phyloP scores from a whole-genome alignment of 306 rosid species.

The Trifolium dubium region DNA sequence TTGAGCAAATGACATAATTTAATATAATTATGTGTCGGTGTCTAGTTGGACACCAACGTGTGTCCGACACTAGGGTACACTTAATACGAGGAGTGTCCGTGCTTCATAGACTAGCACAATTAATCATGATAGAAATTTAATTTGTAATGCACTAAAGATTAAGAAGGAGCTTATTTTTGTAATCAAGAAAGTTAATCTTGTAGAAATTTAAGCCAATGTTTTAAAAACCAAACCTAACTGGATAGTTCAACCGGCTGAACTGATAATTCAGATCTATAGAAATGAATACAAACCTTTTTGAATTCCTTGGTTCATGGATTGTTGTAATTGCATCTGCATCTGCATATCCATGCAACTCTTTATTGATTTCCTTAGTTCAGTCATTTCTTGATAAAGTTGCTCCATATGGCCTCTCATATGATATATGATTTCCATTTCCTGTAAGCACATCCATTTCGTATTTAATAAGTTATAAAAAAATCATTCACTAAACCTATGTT shows the following conservation, averaged over 20 bases:
- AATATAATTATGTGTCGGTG: too few relatives aligned
- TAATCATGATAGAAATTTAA: slow-evolving; percentile 7
- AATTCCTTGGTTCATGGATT: slow-evolving; percentile 58
- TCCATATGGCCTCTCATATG: slow-evolving; percentile 79
- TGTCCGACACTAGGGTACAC: too few relatives aligned
- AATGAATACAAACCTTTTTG: slow-evolving; percentile 57
- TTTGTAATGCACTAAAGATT: slow-evolving; percentile 2
- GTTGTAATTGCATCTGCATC: slow-evolving; percentile 58
- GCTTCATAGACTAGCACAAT: not conserved
- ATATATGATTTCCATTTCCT: slow-evolving; percentile 83
- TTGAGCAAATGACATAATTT: too few relatives aligned
- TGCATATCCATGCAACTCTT: slow-evolving; percentile 83
- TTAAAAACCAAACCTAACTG: not conserved
- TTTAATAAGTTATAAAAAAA: not conserved
- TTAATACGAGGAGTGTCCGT: too few relatives aligned
- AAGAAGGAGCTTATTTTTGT: slow-evolving; percentile 1
- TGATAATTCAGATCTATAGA: not conserved
- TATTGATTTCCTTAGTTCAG: slow-evolving; percentile 74
- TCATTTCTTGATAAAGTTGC: slow-evolving; percentile 73
- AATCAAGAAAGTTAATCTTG: not conserved
- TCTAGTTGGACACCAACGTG: too few relatives aligned
- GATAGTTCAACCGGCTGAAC: not conserved
- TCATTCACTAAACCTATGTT: not conserved
- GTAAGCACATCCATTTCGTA: not conserved
- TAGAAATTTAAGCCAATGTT: not conserved